Percentiles rank a stretch among this genome's conserved stretches.
Conservation (phyloP, 805 yeast species). For the Yamadazyma tumulicola region DNA sequence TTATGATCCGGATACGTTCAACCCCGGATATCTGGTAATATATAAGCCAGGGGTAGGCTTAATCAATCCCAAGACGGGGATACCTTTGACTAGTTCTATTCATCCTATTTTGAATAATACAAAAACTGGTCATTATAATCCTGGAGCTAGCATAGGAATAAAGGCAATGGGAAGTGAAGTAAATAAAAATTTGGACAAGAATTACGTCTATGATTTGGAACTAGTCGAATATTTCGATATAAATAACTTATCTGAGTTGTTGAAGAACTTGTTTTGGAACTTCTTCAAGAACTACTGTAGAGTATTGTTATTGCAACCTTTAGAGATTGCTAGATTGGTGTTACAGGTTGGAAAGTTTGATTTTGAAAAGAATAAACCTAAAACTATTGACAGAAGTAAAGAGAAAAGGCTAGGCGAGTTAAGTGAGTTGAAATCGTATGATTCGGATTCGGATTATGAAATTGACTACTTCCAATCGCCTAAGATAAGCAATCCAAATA, state of each 20-base stretch:
- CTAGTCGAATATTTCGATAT: conserved; percentile 63
- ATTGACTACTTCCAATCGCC: conserved; percentile 34
- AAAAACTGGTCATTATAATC: conserved; percentile 9
- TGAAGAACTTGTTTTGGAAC: conserved; percentile 55
- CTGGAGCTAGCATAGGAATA: conserved; percentile 15
- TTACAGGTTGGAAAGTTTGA: conserved; percentile 75
- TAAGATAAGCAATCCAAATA: too few species aligned
- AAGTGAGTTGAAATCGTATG: conserved; percentile 1
- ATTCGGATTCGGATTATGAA: conserved; percentile 20
- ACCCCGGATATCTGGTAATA: conserved; percentile 59
- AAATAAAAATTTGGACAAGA: conserved; percentile 26
- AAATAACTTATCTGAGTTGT: conserved; percentile 52
- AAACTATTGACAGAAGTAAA: conserved; percentile 14
- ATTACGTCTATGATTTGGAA: conserved; percentile 56
- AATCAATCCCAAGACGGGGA: conserved; percentile 42
- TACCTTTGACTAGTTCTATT: conserved; percentile 28
- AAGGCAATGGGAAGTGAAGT: conserved; percentile 3
- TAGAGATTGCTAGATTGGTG: conserved; percentile 75
- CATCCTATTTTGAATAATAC: conserved; percentile 13
- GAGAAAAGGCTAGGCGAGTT: not conserved
- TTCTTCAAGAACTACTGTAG: conserved; percentile 67
- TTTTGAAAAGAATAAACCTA: conserved; percentile 15
- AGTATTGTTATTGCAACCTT: conserved; percentile 76
- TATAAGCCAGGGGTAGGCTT: conserved; percentile 63
- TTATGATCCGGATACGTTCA: conserved; percentile 63